These are phyloP conservation scores for Sophora flavescens DNA, from an alignment of 306 rosid species.

Conservation along the genomic window DNA sequence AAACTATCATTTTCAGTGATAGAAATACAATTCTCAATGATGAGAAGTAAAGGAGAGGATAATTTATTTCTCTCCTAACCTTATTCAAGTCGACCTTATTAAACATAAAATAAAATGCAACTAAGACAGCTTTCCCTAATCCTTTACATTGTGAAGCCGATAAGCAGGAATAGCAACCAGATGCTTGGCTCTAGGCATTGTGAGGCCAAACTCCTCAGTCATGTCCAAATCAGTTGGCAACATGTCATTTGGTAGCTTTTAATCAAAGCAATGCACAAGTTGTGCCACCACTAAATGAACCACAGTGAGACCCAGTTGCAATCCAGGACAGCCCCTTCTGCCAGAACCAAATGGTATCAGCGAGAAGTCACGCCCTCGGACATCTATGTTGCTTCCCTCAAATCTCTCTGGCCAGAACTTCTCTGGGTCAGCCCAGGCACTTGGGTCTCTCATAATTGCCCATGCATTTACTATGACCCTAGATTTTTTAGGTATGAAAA, in stretches of 20 bases:
- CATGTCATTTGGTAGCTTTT: constrained; percentile 45
- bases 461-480: constrained; percentile 49
- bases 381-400: constrained; percentile 39
- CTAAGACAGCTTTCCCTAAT: background rate
- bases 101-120: background rate
- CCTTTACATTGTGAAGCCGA: constrained; percentile 21
- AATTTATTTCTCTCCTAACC: background rate
- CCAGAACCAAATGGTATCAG: constrained; percentile 57
- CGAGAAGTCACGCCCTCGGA: constrained; percentile 47
- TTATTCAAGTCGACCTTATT: background rate
- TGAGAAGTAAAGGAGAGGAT: background rate
- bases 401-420: constrained; percentile 59
- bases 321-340: constrained; percentile 51
- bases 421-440: constrained; percentile 41
- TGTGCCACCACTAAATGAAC: constrained; percentile 46
- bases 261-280: constrained; percentile 54
- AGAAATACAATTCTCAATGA: background rate
- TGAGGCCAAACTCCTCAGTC: constrained; percentile 52
- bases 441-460: constrained; percentile 52
- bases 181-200: constrained; percentile 47
- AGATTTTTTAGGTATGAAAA: constrained; percentile 60
- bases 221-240: constrained; percentile 45
- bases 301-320: constrained; percentile 43
- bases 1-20: background rate
- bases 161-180: constrained; percentile 26